Conservation (phyloP, 2,329 filamentous ascomycete genomes). For the Xylaria sp. region DNA sequence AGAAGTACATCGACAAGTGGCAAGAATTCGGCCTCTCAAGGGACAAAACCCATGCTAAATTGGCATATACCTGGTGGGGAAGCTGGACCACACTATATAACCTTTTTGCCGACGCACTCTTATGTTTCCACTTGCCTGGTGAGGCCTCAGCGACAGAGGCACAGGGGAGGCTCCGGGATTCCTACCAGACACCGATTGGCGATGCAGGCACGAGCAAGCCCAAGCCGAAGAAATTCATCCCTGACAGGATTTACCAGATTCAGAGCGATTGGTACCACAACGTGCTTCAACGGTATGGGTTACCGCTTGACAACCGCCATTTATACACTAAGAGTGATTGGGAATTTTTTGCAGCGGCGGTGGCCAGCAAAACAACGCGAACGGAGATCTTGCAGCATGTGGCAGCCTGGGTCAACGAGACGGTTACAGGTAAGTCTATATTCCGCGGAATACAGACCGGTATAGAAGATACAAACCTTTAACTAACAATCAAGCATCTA, state of each 20-base stretch:
- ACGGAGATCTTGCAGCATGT: constrained; percentile 78
- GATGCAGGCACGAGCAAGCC: constrained; percentile 33
- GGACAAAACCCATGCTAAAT: constrained; percentile 77
- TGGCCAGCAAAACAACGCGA: constrained; percentile 75
- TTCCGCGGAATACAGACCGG: neutral
- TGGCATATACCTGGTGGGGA: constrained; percentile 84
- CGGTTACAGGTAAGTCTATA: constrained; percentile 65
- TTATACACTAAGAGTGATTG: constrained; percentile 90
- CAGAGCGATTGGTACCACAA: constrained; percentile 84
- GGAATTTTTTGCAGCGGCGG: constrained; percentile 89
- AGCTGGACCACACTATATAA: constrained; percentile 87
- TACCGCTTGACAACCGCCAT: constrained; percentile 84
- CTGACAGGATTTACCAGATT: constrained; percentile 78
- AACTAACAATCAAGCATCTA: constrained; percentile 21
- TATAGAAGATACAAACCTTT: neutral
- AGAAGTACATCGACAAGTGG: constrained; percentile 77
- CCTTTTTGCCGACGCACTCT: constrained; percentile 77
- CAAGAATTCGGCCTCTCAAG: constrained; percentile 75
- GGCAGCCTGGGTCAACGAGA: constrained; percentile 86
- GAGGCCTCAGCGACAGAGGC: constrained; percentile 37
- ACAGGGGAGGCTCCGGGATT: constrained; percentile 43
- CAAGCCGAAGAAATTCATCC: constrained; percentile 67
- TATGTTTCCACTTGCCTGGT: constrained; percentile 76
- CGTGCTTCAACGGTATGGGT: constrained; percentile 82
- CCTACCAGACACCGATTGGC: constrained; percentile 38